Evolutionary conservation across 139 green algal species (phyloP), one percentile per base, ranked within the genome.

Genomic region (Spirogloea muscicola): DNA sequence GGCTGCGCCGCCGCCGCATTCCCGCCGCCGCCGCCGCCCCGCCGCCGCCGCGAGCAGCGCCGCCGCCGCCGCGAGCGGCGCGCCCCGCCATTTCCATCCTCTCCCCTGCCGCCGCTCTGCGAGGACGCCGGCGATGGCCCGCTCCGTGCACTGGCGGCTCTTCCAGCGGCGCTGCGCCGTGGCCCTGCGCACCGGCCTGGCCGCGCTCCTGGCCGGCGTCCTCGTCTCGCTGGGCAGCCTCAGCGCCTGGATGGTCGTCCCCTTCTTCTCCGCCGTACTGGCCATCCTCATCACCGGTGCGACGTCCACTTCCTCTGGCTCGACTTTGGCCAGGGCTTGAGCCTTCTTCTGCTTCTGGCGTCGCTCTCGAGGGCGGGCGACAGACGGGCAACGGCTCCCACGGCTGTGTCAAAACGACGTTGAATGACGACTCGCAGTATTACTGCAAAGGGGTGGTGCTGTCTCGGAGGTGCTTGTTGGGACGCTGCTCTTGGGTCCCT

Each of bases 241-340:
- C 18, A 21, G 5, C 9, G 6, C 37, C 37, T 62, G 52, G 52
- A 62, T 62, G 52, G 52, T 33, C 7, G 52, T 62, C 5, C 52
- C 52, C 52, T 62, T 62, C 7, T 62, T 62, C 52, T 62, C 52
- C 5, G 7, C 9, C 40, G 52, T 39, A 6, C 37, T 62, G 52
- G 52, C 52, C 9, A 62, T 62, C 37, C 9, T 62, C 31, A 62
- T 62, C 9, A 62, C 52, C 37, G 52, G 52, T 7, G 7, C 7
- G 52, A 6, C 7, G 31, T 7, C 21, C 21, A 21, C n/a, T 21
- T 21, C n/a, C 46, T 55, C 21, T 31, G 46, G 21, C n/a, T 55
- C n/a, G 46, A 21, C 46, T 55, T 21, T 55, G 21, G 21, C 46
- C 21, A 55, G 21, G 21, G 21, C 46, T 31, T 31, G 21, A 31